phyloP scores from a whole-genome alignment of 331 rosid genomes.

The Erythrophleum ivorense region DNA sequence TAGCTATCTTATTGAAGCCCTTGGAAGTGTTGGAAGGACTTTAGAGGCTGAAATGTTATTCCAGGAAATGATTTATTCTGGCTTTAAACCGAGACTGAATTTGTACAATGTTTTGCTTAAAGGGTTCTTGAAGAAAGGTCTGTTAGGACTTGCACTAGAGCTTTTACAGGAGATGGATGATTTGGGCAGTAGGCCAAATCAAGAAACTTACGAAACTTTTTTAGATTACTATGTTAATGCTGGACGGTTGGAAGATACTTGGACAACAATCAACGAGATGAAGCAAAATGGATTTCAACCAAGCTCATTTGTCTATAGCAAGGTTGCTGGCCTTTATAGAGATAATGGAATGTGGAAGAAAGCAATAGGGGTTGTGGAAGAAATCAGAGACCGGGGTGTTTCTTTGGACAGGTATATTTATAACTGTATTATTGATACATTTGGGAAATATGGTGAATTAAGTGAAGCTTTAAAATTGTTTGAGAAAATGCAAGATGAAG shows the following conservation, averaged over 20 bases:
- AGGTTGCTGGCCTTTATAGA: slow-evolving; percentile 68
- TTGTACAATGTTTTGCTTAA: slow-evolving; percentile 66
- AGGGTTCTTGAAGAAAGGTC: slow-evolving; percentile 77
- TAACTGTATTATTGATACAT: slow-evolving; percentile 72
- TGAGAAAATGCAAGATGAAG: slow-evolving; percentile 64
- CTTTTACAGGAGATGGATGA: slow-evolving; percentile 56
- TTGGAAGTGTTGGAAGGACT: slow-evolving; percentile 73
- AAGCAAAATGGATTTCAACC: slow-evolving; percentile 53
- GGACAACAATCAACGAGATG: slow-evolving; percentile 72
- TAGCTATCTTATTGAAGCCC: slow-evolving; percentile 60
- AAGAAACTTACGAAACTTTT: slow-evolving; percentile 64
- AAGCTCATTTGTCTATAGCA: slow-evolving; percentile 65
- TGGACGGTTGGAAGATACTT: slow-evolving; percentile 82
- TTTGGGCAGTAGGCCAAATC: slow-evolving; percentile 45
- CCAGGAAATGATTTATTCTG: slow-evolving; percentile 63
- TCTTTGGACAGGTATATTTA: slow-evolving; percentile 59
- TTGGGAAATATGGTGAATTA: slow-evolving; percentile 76
- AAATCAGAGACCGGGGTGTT: slow-evolving; percentile 64
- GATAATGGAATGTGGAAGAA: slow-evolving; percentile 96
- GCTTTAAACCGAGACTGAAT: slow-evolving; percentile 55
- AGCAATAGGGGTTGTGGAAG: slow-evolving; percentile 67
- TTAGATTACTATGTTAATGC: slow-evolving; percentile 71
- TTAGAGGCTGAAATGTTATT: slow-evolving; percentile 72
- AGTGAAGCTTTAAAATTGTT: slow-evolving; percentile 67
- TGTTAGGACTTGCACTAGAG: slow-evolving; percentile 54